phyloP scores from a whole-genome alignment of 2,329 filamentous ascomycete species.

The Ophiostoma montium region DNA sequence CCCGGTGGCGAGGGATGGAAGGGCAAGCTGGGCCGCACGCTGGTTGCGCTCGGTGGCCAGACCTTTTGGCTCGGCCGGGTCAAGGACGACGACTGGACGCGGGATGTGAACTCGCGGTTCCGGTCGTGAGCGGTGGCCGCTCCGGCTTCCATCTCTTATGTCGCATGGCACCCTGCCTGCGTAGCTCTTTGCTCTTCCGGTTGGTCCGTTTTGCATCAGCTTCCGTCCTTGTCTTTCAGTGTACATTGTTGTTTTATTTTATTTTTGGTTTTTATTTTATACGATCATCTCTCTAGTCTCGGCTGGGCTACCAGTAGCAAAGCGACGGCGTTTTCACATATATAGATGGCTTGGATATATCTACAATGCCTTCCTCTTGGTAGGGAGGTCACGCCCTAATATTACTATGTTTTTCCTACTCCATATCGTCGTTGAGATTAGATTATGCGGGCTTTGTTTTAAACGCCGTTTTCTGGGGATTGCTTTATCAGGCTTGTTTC shows the following conservation, averaged over 20 bases:
- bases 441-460: too few species aligned
- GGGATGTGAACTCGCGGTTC: constrained; percentile 33
- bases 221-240: not conserved
- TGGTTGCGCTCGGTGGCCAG: constrained; percentile 61
- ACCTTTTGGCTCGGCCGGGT: constrained; percentile 64
- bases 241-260: not conserved
- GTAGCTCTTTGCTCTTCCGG: not conserved
- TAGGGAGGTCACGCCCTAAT: not conserved
- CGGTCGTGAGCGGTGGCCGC: constrained; percentile 9
- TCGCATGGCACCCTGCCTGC: not conserved
- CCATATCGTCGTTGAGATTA: too few species aligned
- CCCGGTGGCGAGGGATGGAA: constrained; percentile 68
- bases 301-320: constrained; percentile 2
- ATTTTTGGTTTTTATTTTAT: not conserved
- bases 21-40: constrained; percentile 62
- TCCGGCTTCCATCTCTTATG: not conserved
- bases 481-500: too few species aligned
- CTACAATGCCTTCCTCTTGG: constrained; percentile 1
- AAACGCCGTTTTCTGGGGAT: too few species aligned
- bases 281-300: not conserved
- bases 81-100: constrained; percentile 56
- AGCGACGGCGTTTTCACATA: constrained; percentile 7
- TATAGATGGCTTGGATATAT: constrained; percentile 1
- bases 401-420: constrained; percentile 1
- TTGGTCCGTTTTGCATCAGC: not conserved